Evolutionary conservation across 169 alveolate species (phyloP), one percentile per base, ranked within the genome.

Genomic region (Plasmodium malariae): DNA sequence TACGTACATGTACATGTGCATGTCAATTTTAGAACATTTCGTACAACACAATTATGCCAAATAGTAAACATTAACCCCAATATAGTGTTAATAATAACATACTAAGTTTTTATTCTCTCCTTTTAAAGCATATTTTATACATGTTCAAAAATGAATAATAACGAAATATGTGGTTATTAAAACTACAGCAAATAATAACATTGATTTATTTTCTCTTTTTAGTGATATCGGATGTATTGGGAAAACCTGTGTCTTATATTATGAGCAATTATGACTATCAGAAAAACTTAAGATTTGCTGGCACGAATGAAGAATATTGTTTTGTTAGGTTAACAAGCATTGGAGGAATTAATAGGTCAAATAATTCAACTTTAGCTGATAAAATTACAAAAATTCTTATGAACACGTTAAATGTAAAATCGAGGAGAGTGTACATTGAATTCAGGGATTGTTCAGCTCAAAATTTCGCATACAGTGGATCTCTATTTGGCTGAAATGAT

Each of bases 261-360:
- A 76, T 76, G 88, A 76, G 88, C 69, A 76, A 76, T 54, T 65
- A 60, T 36, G 88, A 76, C 51, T 76, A 76, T 67, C 88, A 76
- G 62, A 76, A 76, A 24, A 49, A 76, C 28, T 28, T 76, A 21
- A 45, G 88, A 17, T 76, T 76, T 60, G 48, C 62, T 5, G 88
- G 88, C 6, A 51, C 49, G 12, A 51, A 76, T 24, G 72, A 76
- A 40, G 88, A 54, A 12, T 76, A 37, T 32, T 76, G 88, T 28
- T 76, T 76, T 65, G 88, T 76, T n/a, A 76, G 72, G 51, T 19
- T 76, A 32, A 76, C 88, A 7, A 76, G 88, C 34, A 43, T 76
- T 24, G 62, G 88, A 24, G 88, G 88, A 60, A 76, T 76, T 17
- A 76, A 49, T 21, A 76, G 11, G 11, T 51, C 88, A 67, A 76